These are phyloP conservation scores for Chytriomyces hyalinus DNA, from an alignment of 192 early-diverging fungal species.

Conservation along the genomic window DNA sequence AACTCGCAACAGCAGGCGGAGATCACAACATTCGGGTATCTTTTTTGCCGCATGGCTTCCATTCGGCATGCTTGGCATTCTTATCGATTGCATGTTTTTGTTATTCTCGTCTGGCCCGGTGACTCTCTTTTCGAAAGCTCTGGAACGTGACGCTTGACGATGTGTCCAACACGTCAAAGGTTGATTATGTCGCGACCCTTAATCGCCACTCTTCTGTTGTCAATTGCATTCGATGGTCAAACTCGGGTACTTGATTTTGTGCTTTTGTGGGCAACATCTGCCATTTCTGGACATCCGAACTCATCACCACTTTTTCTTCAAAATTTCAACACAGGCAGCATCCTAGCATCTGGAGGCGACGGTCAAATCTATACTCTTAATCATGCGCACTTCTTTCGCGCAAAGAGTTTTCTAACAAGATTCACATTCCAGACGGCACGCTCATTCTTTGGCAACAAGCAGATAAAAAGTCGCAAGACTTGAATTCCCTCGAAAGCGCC, in stretches of 20 bases:
- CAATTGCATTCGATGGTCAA: constrained; percentile 91
- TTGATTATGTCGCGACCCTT: constrained; percentile 83
- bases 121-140: constrained; percentile 48
- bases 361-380: constrained; percentile 44
- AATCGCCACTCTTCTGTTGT: constrained; percentile 86
- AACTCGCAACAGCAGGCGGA: constrained; percentile 89
- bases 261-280: not conserved
- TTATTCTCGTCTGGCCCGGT: constrained; percentile 3
- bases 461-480: constrained; percentile 52
- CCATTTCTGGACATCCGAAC: not conserved
- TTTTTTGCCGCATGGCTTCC: too few species aligned
- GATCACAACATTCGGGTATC: constrained; percentile 85
- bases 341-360: constrained; percentile 89
- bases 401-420: constrained; percentile 8
- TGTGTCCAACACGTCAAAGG: constrained; percentile 53
- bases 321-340: constrained; percentile 46
- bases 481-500: constrained; percentile 17
- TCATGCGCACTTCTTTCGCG: not conserved
- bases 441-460: constrained; percentile 84
- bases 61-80: too few species aligned
- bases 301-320: not conserved
- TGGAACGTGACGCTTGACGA: constrained; percentile 59
- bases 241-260: constrained; percentile 53
- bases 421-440: constrained; percentile 67
- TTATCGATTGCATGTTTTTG: too few species aligned